Base-by-base conservation (phyloP, 139 green algal species). In the Trebouxia sp. region DNA sequence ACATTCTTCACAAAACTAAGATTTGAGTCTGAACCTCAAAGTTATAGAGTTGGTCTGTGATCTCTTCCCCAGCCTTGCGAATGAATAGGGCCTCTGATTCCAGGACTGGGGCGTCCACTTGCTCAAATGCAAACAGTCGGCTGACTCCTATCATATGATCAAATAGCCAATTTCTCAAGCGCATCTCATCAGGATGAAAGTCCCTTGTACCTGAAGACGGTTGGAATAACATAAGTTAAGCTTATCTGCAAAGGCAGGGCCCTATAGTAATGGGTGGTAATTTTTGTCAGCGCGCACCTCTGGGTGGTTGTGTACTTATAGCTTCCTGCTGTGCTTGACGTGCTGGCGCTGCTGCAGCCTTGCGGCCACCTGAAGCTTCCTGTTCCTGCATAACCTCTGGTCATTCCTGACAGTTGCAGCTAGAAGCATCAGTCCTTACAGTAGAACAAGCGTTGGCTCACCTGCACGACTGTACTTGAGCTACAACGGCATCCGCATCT, bases 51-150 rank as follows among this genome's bases (percentile, higher is more conserved):
- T 99, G 96, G 20, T 95, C 87, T 0, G 93, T 97, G 87, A 99
- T 99, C 82, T 99, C 97, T 84, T 99, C 97, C 14, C 97, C 97
- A 11, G 96, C 96, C 75, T 99, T 99, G 28, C 97, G 89, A 39
- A 94, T 88, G 83, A 96, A 99, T 6, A 99, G 93, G 85, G 97
- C 95, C 87, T 99, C 97, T 7, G 87, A 94, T 82, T 99, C 97
- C 55, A 99, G 85, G 75, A 99, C 96, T 17, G 97, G 97, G 45
- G 91, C 92, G 79, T 98, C 96, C 66, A 96, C 92, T 83, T 97
- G 92, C 81, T 98, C 96, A 85, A 98, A 99, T 1, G 94, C 95
- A 81, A 97, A 97, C 37, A 84, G 12, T 17, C 81, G 51, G 17
- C 82, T 88, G 30, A 97, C 91, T 37, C 82, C 78, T 1, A 84